Evolutionary conservation across 2,329 filamentous ascomycete species (phyloP).

Genomic region (Arthrinium puccinioides): DNA sequence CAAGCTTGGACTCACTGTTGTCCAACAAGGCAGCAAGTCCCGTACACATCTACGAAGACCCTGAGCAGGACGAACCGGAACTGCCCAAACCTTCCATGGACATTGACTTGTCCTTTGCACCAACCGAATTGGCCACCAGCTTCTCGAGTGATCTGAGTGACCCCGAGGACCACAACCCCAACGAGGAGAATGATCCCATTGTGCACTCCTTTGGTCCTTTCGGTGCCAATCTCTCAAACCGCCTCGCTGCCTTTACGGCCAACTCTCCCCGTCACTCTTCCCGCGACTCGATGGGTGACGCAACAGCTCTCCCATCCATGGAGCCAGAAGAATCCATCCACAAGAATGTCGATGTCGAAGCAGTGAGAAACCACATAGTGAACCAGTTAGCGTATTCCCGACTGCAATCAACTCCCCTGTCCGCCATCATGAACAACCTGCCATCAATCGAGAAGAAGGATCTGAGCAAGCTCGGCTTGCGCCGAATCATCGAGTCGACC

Average conservation of each 20-base stretch:
- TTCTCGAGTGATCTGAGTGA: constrained; percentile 53
- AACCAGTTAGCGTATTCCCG: constrained; percentile 96
- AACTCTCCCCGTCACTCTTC: constrained; percentile 50
- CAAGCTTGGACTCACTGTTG: constrained; percentile 36
- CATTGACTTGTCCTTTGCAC: constrained; percentile 34
- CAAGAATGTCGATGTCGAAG: constrained; percentile 28
- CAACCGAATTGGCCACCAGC: constrained; percentile 42
- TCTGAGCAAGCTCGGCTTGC: constrained; percentile 57
- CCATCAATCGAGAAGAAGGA: constrained; percentile 57
- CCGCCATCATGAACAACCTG: constrained; percentile 80
- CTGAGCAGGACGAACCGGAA: constrained; percentile 46
- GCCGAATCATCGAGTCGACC: constrained; percentile 64
- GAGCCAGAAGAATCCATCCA: constrained; percentile 21
- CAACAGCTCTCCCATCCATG: constrained; percentile 14
- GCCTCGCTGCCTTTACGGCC: constrained; percentile 69
- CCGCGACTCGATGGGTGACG: constrained; percentile 11
- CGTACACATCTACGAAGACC: constrained; percentile 71
- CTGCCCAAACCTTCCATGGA: constrained; percentile 25
- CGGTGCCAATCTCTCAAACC: constrained; percentile 75
- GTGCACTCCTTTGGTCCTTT: constrained; percentile 89
- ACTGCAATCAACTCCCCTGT: constrained; percentile 83
- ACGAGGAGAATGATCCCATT: constrained; percentile 92
- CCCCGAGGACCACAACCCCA: constrained; percentile 58
- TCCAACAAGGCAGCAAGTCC: constrained; percentile 29
- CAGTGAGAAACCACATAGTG: constrained; percentile 76